Evolutionary conservation across 2,329 filamentous ascomycete genomes (phyloP), one percentile per base, ranked within the genome.

Genomic region (Elsinoe fawcettii): DNA sequence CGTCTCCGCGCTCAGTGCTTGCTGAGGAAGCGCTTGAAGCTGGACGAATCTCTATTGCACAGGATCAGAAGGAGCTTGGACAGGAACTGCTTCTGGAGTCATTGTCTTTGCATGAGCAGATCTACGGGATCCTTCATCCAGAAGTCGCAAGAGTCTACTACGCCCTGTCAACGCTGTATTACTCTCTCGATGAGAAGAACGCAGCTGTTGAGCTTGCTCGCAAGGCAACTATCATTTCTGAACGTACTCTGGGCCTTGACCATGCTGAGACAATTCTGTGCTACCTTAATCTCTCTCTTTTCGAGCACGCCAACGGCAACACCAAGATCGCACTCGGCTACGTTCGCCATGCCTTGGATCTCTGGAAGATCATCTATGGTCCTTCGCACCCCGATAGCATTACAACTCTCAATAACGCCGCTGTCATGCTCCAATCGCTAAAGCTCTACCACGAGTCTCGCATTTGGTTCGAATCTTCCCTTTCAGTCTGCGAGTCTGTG

Each of bases 291-390:
- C 80, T 99, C 58, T 92, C 88, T 66, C 77, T 99, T 53, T 96
- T 97, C 71, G 85, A 96, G 69, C 93, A 99, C 73, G 90, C 90
- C 60, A 86, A 85, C 51, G 91, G 91, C 62, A 92, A 96, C 70
- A 96, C 91, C 68, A 87, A 86, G 73, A 81, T 83, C 59, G 93
- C 92, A n/a, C 77, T 99, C 57, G 80, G 82, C 11, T 96, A 95
- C 70, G 87, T 95, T 63, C 89, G 88, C 70, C 93, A 99, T 70
- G 93, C 93, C 5, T 81, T 99, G 63, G 86, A 93, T 69, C 79
- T 99, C 61, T 97, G 92, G 92, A 96, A 96, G 77, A 82, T 97
- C 66, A 92, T 97, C 66, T 99, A 96, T 69, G 93, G 93, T 30
- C 78, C 86, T 27, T 87, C 90, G 66, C 93, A 99, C 73, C 93